These are phyloP conservation scores for Pyricularia pennisetigena DNA, from an alignment of 2,329 filamentous ascomycete species.

Conservation along the genomic window DNA sequence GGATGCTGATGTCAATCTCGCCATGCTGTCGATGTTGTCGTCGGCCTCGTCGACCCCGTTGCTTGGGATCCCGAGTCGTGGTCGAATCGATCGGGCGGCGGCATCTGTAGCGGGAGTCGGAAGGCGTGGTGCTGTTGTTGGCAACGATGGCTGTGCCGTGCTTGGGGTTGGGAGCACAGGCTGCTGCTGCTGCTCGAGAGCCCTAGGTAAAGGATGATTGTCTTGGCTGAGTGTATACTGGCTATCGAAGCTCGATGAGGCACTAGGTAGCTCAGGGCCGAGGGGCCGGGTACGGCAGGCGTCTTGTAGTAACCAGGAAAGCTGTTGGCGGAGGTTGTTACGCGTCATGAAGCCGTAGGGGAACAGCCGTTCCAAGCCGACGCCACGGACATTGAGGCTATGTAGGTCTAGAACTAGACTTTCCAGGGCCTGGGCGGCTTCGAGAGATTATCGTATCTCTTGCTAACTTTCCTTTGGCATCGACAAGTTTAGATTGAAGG, in stretches of 20 bases:
- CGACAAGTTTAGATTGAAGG: not conserved
- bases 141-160: not conserved
- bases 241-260: constrained; percentile 15
- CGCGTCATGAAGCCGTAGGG: constrained; percentile 47
- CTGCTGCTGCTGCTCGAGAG: not conserved
- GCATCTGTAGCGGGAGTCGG: not conserved
- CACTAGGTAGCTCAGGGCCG: constrained; percentile 26
- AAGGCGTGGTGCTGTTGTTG: not conserved
- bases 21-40: constrained; percentile 28
- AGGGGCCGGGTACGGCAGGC: constrained; percentile 26
- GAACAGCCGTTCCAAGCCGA: constrained; percentile 21
- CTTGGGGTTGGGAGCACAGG: not conserved
- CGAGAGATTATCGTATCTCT: not conserved
- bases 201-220: not conserved
- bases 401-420: not conserved
- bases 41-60: not conserved
- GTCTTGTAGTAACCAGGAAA: constrained; percentile 47
- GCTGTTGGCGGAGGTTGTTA: constrained; percentile 48
- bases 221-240: constrained; percentile 4
- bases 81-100: not conserved
- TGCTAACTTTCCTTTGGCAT: not conserved
- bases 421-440: not conserved
- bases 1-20: constrained; percentile 30
- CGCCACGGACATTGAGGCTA: constrained; percentile 13
- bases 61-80: not conserved